Percentiles rank a stretch among this genome's conserved stretches.
These are phyloP conservation scores for Eucommia ulmoides DNA, from an alignment of 257 asterid genomes.

Conservation along the genomic window DNA sequence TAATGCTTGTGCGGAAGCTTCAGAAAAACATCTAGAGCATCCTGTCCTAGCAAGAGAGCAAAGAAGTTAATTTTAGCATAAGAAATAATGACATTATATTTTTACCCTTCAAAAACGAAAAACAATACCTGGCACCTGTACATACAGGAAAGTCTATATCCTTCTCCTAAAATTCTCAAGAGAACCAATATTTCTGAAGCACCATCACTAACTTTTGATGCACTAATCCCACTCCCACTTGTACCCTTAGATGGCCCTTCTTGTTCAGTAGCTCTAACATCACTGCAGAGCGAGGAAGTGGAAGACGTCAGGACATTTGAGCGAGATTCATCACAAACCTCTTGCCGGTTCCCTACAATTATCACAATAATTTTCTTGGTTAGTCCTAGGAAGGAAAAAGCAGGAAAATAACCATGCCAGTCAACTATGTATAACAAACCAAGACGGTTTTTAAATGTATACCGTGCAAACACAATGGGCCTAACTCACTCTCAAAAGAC, in stretches of 20 bases:
- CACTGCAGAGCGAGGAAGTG: slow-evolving; percentile 39
- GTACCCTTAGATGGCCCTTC: slow-evolving; percentile 45
- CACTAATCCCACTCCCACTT: slow-evolving; percentile 45
- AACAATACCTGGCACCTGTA: slow-evolving; percentile 72
- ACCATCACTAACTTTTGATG: slow-evolving; percentile 46
- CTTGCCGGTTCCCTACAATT: slow-evolving; percentile 60
- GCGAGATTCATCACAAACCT: slow-evolving; percentile 59
- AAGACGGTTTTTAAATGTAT: too few species aligned
- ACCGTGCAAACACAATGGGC: too few species aligned
- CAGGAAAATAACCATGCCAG: too few species aligned
- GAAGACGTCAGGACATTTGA: slow-evolving; percentile 26
- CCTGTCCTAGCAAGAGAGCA: slow-evolving; percentile 43
- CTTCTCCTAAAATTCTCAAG: slow-evolving; percentile 82
- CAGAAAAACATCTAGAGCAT: slow-evolving; percentile 59
- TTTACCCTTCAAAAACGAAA: slow-evolving; percentile 9
- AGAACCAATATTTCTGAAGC: slow-evolving; percentile 64
- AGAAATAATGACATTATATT: neutral
- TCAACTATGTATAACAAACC: too few species aligned
- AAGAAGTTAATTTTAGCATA: too few species aligned
- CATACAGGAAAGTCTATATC: slow-evolving; percentile 72
- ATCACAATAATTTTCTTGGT: too few species aligned
- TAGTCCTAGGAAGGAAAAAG: too few species aligned
- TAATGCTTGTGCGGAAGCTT: slow-evolving; percentile 85
- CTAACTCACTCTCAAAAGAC: too few species aligned
- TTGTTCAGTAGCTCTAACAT: slow-evolving; percentile 47